Percentiles rank a stretch among this genome's conserved stretches.
Evolutionary conservation across 371 early-diverging fungal species (phyloP).

Genomic region (Amoeboradix gromovi): DNA sequence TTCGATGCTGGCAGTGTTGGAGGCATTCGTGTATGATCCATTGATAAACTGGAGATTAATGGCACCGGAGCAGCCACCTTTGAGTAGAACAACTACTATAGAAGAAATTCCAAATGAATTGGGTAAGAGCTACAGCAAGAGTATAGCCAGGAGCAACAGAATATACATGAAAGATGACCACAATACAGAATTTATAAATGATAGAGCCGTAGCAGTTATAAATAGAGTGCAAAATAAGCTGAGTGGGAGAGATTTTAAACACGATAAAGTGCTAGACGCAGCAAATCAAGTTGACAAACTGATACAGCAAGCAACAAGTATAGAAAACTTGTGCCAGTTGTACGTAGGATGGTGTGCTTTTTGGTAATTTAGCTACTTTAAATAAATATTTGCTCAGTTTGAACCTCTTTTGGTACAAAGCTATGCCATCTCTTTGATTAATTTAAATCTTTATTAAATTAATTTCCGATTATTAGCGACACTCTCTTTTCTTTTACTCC

Average conservation of each 20-base stretch:
- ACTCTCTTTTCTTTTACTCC: no score
- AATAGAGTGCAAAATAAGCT: conserved; percentile 43
- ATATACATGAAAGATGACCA: conserved; percentile 6
- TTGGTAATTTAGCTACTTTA: neutral
- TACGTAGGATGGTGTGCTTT: conserved; percentile 75
- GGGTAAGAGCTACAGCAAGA: neutral
- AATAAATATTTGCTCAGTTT: no score
- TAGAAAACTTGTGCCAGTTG: conserved; percentile 79
- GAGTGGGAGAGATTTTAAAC: conserved; percentile 62
- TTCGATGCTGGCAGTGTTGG: conserved; percentile 85
- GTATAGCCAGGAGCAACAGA: neutral
- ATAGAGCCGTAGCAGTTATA: conserved; percentile 26
- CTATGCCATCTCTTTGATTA: no score
- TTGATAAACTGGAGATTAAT: conserved; percentile 66
- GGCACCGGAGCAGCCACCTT: neutral
- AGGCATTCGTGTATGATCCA: conserved; percentile 92
- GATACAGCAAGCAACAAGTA: conserved; percentile 67
- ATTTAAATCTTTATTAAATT: no score
- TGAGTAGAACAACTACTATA: neutral
- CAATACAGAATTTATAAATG: conserved; percentile 22
- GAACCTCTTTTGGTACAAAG: no score
- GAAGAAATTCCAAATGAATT: neutral
- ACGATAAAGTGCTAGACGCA: conserved; percentile 44
- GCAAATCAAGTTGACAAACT: conserved; percentile 64
- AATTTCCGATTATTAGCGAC: no score